Percentiles rank a stretch among this genome's conserved stretches.
These are phyloP conservation scores for Kodamaea jinghongensis DNA, from an alignment of 805 yeast genomes.

Conservation along the genomic window DNA sequence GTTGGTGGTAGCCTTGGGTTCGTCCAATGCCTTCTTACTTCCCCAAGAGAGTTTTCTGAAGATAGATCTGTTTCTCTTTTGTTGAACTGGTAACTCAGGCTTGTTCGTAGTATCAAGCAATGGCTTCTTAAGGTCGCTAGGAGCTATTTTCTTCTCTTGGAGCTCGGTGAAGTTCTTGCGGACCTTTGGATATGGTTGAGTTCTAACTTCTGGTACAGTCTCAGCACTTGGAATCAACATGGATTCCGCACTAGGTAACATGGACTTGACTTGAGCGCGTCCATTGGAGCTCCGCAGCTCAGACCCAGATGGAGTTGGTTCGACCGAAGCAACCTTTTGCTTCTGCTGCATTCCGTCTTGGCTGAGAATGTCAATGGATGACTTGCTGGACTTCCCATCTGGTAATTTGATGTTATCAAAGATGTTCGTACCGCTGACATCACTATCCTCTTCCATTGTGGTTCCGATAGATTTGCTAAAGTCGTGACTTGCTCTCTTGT, in stretches of 20 bases:
- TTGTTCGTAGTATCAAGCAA: conserved; percentile 35
- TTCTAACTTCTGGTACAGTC: background rate
- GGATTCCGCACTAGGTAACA: conserved; percentile 34
- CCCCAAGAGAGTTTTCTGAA: conserved; percentile 56
- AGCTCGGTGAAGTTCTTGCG: conserved; percentile 18
- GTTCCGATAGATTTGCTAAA: conserved; percentile 5
- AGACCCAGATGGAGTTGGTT: conserved; percentile 1
- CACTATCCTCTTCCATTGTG: conserved; percentile 24
- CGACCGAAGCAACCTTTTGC: conserved; percentile 1
- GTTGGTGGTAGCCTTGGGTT: conserved; percentile 6
- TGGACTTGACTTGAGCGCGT: conserved; percentile 17
- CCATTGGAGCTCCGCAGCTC: background rate
- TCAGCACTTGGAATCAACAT: conserved; percentile 32
- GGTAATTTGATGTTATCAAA: conserved; percentile 52
- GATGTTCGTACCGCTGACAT: conserved; percentile 21
- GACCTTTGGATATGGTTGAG: conserved; percentile 22
- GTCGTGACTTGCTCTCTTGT: conserved; percentile 12
- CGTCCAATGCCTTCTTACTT: conserved; percentile 37
- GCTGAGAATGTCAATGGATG: conserved; percentile 6
- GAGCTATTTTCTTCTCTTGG: conserved; percentile 18
- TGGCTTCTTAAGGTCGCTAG: conserved; percentile 22
- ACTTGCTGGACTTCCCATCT: conserved; percentile 28
- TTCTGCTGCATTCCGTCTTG: conserved; percentile 2
- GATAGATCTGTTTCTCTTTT: conserved; percentile 35
- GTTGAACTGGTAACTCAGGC: conserved; percentile 16